Conservation (phyloP, 306 rosid genomes). For the Canavalia ensiformis region DNA sequence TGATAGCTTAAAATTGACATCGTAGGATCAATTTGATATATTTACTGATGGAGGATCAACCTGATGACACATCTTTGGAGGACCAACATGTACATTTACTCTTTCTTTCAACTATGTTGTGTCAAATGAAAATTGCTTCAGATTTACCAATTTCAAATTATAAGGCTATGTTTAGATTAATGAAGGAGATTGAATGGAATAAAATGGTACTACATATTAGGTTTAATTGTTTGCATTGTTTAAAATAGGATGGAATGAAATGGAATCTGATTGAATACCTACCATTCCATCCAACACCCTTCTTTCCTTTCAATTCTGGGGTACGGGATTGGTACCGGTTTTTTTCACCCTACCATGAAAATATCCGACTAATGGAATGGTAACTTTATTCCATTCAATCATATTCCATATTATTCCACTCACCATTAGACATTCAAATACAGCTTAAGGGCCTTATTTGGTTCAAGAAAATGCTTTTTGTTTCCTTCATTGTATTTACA, state of each 20-base stretch:
- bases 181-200: not conserved
- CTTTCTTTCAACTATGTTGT: conserved; percentile 15
- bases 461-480: not conserved
- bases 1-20: not conserved
- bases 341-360: not conserved
- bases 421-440: conserved; percentile 1
- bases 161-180: not conserved
- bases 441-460: not conserved
- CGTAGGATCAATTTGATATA: no score
- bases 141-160: conserved; percentile 20
- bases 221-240: not conserved
- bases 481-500: not conserved
- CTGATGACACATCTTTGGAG: conserved; percentile 21
- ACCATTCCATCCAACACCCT: not conserved
- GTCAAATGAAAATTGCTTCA: not conserved
- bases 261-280: not conserved
- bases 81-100: not conserved
- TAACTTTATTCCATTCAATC: not conserved
- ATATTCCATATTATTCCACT: not conserved
- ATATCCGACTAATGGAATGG: not conserved
- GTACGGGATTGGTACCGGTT: not conserved
- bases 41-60: not conserved
- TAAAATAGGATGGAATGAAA: not conserved
- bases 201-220: not conserved
- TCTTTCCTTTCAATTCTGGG: not conserved